Base-by-base conservation (phyloP, 2,329 filamentous ascomycete genomes). In the Fusarium verticillioides region DNA sequence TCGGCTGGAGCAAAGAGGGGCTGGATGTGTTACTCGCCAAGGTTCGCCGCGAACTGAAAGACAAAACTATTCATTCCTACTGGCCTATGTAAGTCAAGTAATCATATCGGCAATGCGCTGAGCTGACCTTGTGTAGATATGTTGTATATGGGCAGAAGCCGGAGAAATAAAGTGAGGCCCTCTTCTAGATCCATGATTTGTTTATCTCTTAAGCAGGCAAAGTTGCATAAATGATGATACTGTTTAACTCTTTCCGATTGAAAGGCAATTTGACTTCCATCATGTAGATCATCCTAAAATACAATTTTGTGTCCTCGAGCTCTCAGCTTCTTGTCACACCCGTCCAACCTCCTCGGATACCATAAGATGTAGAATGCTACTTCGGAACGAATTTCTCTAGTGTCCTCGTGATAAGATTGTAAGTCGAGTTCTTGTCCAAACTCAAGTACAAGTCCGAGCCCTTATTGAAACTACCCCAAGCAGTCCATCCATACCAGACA, bases 1-100 rank as follows among this genome's bases (percentile, higher is more conserved):
- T 78, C 4, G 70, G 75, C 2, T 81, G 79, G 79, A 61, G 67
- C 7, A 61, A 73, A 12, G 73, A 77, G 16, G 78, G 80, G 47
- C 66, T 78, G 4, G 47, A 78, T 5, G 60, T 75, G 9, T 71
- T 81, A 13, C 73, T 81, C 19, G 66, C 63, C 8, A 57, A 70
- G 16, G 75, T 79, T 1, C 70, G 79, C 12, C 61, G 64, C 18
- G 79, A 79, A 36, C n/a, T 81, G 19, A 66, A 56, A n/a, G 69
- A 81, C 18, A 59, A 32, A 21, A 68, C 21, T 0, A 71, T 80
- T 4, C 79, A 81, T 53, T 67, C 76, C 2, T 79, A 81, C 42
- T 79, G 69, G 69, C 74, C 72, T 2, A 74, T 80, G 76, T 79
- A 54, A 74, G 74, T 69, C 16, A 15, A n/a, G 4, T 11, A 18